phyloP scores from a whole-genome alignment of 345 rosid genomes.

The Eucalyptus virginea region DNA sequence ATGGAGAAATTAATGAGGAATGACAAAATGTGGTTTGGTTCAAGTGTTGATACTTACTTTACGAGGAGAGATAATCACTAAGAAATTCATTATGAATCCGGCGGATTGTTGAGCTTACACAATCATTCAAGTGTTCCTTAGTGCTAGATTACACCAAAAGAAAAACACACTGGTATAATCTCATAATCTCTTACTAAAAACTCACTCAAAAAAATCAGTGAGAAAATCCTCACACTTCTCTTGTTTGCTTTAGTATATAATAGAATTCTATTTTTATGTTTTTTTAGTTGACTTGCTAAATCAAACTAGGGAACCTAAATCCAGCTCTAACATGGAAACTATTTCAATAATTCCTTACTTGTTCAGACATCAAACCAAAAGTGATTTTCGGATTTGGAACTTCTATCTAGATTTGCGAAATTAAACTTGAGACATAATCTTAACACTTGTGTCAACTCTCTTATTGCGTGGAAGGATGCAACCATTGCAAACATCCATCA shows the following conservation, averaged over 20 bases:
- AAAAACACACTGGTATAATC: too few relatives aligned
- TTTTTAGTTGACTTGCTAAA: too few relatives aligned
- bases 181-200: not conserved
- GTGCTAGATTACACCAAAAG: not conserved
- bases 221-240: not conserved
- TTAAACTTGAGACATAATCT: not conserved
- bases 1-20: not conserved
- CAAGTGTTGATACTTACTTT: not conserved
- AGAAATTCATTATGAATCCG: not conserved
- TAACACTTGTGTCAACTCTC: not conserved
- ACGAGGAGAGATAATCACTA: not conserved
- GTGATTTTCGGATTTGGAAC: not conserved
- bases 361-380: not conserved
- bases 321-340: not conserved
- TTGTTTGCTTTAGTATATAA: not conserved
- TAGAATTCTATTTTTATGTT: not conserved
- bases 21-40: not conserved
- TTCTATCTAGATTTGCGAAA: not conserved
- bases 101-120: not conserved
- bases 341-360: not conserved
- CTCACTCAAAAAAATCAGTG: not conserved
- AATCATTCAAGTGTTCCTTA: not conserved
- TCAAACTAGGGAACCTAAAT: not conserved
- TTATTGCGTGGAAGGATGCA: not conserved
- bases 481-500: not conserved